Evolutionary conservation across 139 green algal species (phyloP), one percentile per base, ranked within the genome.

Genomic region (Yamagishiella unicocca): DNA sequence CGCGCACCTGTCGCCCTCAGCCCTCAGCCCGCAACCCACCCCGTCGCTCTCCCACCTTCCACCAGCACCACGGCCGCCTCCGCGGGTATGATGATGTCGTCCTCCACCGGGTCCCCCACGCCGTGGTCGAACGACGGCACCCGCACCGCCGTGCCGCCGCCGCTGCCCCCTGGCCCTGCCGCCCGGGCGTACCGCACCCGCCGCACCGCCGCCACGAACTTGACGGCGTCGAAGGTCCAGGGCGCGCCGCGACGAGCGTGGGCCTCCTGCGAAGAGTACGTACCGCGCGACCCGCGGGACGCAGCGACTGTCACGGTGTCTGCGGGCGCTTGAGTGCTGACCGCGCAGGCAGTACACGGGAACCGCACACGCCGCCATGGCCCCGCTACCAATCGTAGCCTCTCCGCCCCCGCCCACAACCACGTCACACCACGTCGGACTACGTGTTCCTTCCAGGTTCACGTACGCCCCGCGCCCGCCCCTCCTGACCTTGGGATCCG

Each of bases 61-160:
- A 91, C 88, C 27, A 91, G 37, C 45, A 68, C 88, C 79, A 75
- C 79, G 3, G 40, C 79, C 4, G 58, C n/a, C 24, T 61, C n/a
- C 1, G 76, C 46, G 29, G 53, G 27, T 2, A 94, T 78, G 4
- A 58, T 10, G 27, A 94, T 91, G 84, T 90, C 89, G 2, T 53
- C 82, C 25, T 91, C 82, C n/a, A 92, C 71, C 27, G 89, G 89
- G 61, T 92, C 89, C 0, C 83, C 83, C 29, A 89, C 77, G 7
- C 88, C 95, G 78, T 99, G 97, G 89, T 99, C 95, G 85, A 99
- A 99, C 1, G 85, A 95, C 0, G 96, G 96, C 24, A 95, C 85
- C 0, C n/a, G n/a, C 21, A 70, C 82, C 0, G 70, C 42, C n/a
- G n/a, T n/a, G n/a, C n/a, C 38, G 29, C 87, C 94, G 71, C 55